Base-by-base conservation (phyloP, 2,329 filamentous ascomycete genomes). In the Graphilbum sp. region DNA sequence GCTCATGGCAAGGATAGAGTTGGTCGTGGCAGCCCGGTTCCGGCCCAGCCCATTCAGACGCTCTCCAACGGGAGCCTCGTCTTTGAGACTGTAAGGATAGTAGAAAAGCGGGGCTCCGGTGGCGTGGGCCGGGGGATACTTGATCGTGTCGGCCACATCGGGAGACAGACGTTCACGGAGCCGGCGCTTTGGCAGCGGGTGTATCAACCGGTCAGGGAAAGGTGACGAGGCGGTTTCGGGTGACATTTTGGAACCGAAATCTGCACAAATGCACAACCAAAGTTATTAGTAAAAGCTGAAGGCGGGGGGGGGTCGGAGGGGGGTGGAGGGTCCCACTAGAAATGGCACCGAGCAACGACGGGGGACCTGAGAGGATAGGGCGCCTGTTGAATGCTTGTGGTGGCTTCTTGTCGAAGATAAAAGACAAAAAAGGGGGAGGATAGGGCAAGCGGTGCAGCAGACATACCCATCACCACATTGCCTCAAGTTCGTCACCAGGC, bases 141-240 rank as follows among this genome's bases (percentile, higher is more conserved):
- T 69, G 49, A 95, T 90, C 23, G 79, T 74, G 38, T 80, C 78
- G 40, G 82, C 85, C 49, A 82, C 77, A 55, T 93, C 84, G 43
- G 83, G 79, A 24, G 88, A 87, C 37, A 98, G 67, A 40, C 84
- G 77, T 54, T 90, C 86, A 50, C 87, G 83, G 39, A 98, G 69
- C 46, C 83, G 79, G 51, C 86, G 80, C 60, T 83, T 90, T 32
- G 90, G 90, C 43, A 98, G 64, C 40, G 90, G 90, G 53, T 86
- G 79, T 55, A 98, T 98, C 43, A 88, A 81, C 58, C 90, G 79
- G 54, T 93, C 83, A 47, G 85, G 85, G 55, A 83, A 93, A 51
- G 84, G 67, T 42, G 81, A 75, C 43, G 85, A 90, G 46, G 76
- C 69, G 42, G 80, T 79, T 64, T 94, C 85, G 47, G 75, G 64